Evolutionary conservation across 2,329 filamentous ascomycete species (phyloP), one percentile per base, ranked within the genome.

Genomic region (Fusarium sp.): DNA sequence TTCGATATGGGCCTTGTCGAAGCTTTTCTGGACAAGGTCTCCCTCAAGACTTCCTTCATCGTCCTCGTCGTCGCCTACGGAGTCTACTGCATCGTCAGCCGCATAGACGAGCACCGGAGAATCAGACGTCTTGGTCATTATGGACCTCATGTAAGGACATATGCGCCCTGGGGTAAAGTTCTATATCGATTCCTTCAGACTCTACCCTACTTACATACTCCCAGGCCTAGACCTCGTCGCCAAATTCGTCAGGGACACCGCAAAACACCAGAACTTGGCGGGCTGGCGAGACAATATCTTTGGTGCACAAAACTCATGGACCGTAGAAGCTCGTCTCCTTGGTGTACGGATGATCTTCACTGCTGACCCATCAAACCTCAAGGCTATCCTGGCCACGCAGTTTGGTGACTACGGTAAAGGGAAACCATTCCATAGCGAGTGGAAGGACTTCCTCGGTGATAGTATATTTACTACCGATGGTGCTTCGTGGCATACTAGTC

Each of bases 401-500:
- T 97, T 97, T 74, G 56, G 69, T 39, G 92, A 97, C 74, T 97
- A 89, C 75, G 94, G 94, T 71, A 94, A 97, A 76, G 93, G 94
- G 8, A 79, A 88, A 64, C 78, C 83, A 21, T 97, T 97, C 79
- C 90, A 94, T 71, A 70, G 78, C 10, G 90, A 94, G 50, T 96
- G 91, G 90, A 83, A 87, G 57, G 86, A 89, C 15, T 96, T 92
- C 66, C 81, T 97, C 20, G 91, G 91, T 23, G 86, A 93, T 71
- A 76, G 88, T 79, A 93, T 92, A 81, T 93, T 92, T 78, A 89
- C 89, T 9, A 96, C 93, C 0, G 94, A 97, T 75, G 90, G 91
- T 14, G 82, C 88, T 24, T 80, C 85, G 51, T 97, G 94, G 94
- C 92, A 95, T 69, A 85, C 86, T 56, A 93, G 90, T 51, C 86